Base-by-base conservation (phyloP, 2,329 filamentous ascomycete species). In the Boeremia exigua region DNA sequence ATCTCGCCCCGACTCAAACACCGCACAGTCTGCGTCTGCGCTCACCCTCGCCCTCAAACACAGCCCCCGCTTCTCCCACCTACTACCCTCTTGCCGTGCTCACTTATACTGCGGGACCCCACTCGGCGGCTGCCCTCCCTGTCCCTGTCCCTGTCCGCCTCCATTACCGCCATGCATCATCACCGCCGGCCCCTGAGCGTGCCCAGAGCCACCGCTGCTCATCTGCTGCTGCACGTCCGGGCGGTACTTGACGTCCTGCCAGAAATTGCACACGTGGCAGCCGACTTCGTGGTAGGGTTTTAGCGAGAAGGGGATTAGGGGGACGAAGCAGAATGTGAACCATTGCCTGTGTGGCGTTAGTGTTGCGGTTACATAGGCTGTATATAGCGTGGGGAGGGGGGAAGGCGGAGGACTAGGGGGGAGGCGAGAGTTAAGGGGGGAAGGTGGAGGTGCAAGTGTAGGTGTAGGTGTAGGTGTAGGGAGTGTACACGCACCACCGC, bases 281-380 rank as follows among this genome's bases (percentile, higher is more conserved):
- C 82, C 79, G 52, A 94, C 82, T 67, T 92, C 89, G 65, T 87
- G 74, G 65, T 75, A 76, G 0, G 80, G 79, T 56, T 81, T 81
- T 5, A 81, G 64, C 25, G 85, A 87, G 68, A 92, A 87, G 0
- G 90, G 90, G 25, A 93, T 81, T 40, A 93, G 75, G 44, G 90
- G 90, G 48, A 92, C 76, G 76, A 90, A 92, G 80, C 89, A 92
- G 69, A 92, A 87, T 5, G 90, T 92, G 69, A 92, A 92, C 87
- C 88, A 92, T 37, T 80, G 72, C 77, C 75, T 77, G 44, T 14
- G n/a, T 25, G 7, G 25, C 32, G 54, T 38, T 33, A 43, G 54
- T 49, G 25, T 2, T 23, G 19, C 19, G 19, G 19, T 19, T 27
- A 32, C 23, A 12, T 12, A 32, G 28, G 6, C 7, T 2, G 3